A percentile compares a stretch with the other conserved stretches of the same genome.
Evolutionary conservation across 129 eudicot species (phyloP).

Genomic region (Dittrichia graveolens): DNA sequence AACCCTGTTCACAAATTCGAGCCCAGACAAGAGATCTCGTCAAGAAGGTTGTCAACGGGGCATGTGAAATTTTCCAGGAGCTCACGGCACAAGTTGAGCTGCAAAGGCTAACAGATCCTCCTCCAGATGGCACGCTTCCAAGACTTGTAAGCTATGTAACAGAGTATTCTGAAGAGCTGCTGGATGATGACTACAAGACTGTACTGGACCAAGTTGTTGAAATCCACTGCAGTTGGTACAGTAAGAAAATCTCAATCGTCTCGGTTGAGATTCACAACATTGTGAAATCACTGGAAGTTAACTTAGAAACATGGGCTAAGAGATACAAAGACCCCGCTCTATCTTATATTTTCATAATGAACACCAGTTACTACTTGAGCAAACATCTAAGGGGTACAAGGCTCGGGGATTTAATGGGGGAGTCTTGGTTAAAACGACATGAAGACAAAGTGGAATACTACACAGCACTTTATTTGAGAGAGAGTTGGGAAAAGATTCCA

Average conservation of each 20-base stretch:
- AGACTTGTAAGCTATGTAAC: conserved; percentile 60
- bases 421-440: conserved; percentile 52
- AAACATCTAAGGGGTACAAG: conserved; percentile 52
- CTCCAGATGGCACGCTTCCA: conserved; percentile 70
- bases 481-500: conserved; percentile 78
- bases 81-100: conserved; percentile 66
- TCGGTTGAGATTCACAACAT: conserved; percentile 48
- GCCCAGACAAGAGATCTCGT: conserved; percentile 67
- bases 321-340: conserved; percentile 52
- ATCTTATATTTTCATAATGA: conserved; percentile 76
- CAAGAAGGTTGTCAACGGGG: conserved; percentile 63
- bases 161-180: conserved; percentile 62
- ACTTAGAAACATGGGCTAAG: conserved; percentile 72
- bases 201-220: conserved; percentile 62
- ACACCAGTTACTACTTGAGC: conserved; percentile 60
- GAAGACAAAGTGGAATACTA: conserved; percentile 46
- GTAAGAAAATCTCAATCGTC: conserved; percentile 29
- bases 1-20: conserved; percentile 56
- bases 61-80: conserved; percentile 62
- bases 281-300: conserved; percentile 59
- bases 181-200: conserved; percentile 57
- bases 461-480: conserved; percentile 46
- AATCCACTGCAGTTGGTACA: conserved; percentile 70
- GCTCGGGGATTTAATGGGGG: conserved; percentile 83
- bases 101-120: conserved; percentile 60